Conservation (phyloP, 345 rosid species). For the Populus euphratica region DNA sequence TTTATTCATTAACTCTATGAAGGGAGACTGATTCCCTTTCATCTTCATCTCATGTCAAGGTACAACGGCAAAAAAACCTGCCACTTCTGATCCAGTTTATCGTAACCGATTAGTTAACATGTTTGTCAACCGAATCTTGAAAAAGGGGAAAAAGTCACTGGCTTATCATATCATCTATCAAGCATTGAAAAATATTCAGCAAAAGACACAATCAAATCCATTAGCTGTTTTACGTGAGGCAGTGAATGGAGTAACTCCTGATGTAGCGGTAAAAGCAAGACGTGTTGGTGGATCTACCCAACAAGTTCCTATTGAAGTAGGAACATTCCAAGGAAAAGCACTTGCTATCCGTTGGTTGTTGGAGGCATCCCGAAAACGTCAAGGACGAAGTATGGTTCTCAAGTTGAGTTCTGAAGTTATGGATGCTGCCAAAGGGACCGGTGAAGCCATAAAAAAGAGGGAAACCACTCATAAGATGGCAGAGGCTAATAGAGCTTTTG, state of each 20-base stretch:
- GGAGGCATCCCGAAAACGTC: slow-evolving; percentile 13
- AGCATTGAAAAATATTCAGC: slow-evolving; percentile 19
- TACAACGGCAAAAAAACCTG: neutral
- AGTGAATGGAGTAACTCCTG: slow-evolving; percentile 14
- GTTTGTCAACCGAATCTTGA: slow-evolving; percentile 19
- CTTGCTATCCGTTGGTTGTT: slow-evolving; percentile 25
- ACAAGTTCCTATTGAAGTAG: slow-evolving; percentile 20
- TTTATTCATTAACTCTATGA: neutral
- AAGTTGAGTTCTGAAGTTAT: slow-evolving; percentile 21
- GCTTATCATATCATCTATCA: slow-evolving; percentile 14
- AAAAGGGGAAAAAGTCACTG: slow-evolving; percentile 23
- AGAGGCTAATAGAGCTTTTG: slow-evolving; percentile 23
- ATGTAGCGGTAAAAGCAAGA: slow-evolving; percentile 10
- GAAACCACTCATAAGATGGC: slow-evolving; percentile 17
- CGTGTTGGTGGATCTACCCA: slow-evolving; percentile 18
- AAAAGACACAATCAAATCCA: slow-evolving; percentile 12
- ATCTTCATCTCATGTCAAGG: neutral
- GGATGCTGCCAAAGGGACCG: slow-evolving; percentile 23
- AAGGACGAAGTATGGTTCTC: slow-evolving; percentile 16
- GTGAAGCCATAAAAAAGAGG: slow-evolving; percentile 13
- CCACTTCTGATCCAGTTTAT: slow-evolving; percentile 23
- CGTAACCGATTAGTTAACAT: slow-evolving; percentile 20
- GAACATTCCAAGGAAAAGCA: slow-evolving; percentile 5
- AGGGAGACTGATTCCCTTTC: neutral
- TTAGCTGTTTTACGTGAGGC: slow-evolving; percentile 18